Percentiles rank a stretch among this genome's conserved stretches.
Evolutionary conservation across 1,139 yeast genomes (phyloP).

Genomic region (Meyerozyma sp.): DNA sequence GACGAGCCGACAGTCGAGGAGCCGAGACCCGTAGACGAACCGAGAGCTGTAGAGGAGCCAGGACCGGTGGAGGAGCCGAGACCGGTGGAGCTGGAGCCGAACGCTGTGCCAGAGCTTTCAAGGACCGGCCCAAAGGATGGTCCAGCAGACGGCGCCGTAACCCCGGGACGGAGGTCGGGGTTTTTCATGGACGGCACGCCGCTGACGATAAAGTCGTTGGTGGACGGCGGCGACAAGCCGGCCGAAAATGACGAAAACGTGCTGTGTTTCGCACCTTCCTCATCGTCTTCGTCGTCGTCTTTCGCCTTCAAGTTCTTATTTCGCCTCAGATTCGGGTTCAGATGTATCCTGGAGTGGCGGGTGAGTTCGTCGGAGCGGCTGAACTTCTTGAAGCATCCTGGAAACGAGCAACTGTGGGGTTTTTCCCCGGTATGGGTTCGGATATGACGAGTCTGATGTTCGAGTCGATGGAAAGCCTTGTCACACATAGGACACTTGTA

Average conservation of each 20-base stretch:
- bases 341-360: constrained; percentile 61
- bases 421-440: constrained; percentile 70
- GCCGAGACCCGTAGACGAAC: neutral
- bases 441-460: constrained; percentile 68
- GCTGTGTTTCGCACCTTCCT: neutral
- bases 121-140: no score
- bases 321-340: constrained; percentile 57
- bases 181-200: neutral
- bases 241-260: neutral
- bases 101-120: neutral
- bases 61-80: neutral
- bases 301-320: constrained; percentile 30
- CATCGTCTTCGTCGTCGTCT: neutral
- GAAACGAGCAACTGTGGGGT: constrained; percentile 67
- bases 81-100: neutral
- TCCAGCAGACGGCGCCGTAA: no score
- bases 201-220: neutral
- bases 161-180: no score
- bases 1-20: no score
- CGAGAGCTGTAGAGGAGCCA: neutral
- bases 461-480: constrained; percentile 59
- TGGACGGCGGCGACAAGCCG: neutral
- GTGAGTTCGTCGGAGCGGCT: constrained; percentile 67
- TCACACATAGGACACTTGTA: constrained; percentile 57
- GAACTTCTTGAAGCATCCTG: constrained; percentile 63